Base-by-base conservation (phyloP, 352 stramenopile species). In the Phytophthora ohioensis region DNA sequence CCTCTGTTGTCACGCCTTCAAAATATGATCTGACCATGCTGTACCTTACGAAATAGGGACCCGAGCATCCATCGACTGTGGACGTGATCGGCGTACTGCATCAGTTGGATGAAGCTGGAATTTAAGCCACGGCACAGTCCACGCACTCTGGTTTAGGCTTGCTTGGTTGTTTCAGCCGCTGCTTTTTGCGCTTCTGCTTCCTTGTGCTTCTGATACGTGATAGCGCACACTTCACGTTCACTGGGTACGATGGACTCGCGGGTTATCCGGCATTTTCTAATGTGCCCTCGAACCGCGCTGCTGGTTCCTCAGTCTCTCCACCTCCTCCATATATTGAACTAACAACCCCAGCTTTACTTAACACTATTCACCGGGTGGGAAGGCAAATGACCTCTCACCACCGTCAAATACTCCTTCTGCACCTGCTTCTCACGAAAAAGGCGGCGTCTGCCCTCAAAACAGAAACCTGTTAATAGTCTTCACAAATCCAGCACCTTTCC, bases 381-480 rank as follows among this genome's bases (percentile, higher is more conserved):
- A 2, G 84, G 79, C 27, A 96, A 45, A 52, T 93, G 83, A 5
- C 90, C 91, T 7, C 79, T 75, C 21, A 97, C 83, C 21, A 97
- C 70, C 0, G 91, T 89, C 35, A 97, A 69, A 71, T 97, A 97
- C 51, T 92, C 79, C 49, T 97, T 97, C 59, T 93, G 77, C 31
- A 91, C 85, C 39, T 80, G 71, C 61, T 95, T 92, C 53, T 94
- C 79, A 7, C 84, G 80, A 48, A 97, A 97, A 13, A 96, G 75
- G 7, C 73, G 73, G 55, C 80, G 17, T 17, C 17, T 17, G 17
- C 17, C 17, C 17, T 17, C 17, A 17, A 17, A 17, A 17, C 17
- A 17, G 17, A 17, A 17, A 17, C 17, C 17, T 17, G 17, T 17
- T 17, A 17, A 0, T 17, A 17, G 17, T 17, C 0, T 17, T 17